Conservation (phyloP, 768 basidiomycete genomes). For the Neoboletus brunneissimus region DNA sequence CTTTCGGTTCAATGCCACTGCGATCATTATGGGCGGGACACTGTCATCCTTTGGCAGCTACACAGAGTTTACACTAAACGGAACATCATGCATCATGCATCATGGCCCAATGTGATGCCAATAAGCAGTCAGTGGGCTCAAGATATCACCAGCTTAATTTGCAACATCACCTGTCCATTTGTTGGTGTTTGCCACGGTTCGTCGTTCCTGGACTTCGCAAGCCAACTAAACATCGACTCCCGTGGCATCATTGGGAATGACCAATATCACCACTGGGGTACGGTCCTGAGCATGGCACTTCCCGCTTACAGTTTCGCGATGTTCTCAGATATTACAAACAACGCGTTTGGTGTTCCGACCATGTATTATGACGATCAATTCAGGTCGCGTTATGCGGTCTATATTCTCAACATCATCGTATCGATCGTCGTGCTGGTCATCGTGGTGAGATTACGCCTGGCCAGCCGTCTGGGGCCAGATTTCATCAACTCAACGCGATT, state of each 20-base stretch:
- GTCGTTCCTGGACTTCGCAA: conserved; percentile 8
- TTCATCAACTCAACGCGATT: conserved; percentile 9
- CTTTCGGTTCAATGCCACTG: conserved; percentile 10
- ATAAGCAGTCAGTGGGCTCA: conserved; percentile 10
- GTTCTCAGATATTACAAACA: background rate
- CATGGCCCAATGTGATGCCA: conserved; percentile 9
- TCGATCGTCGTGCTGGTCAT: conserved; percentile 8
- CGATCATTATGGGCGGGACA: conserved; percentile 5
- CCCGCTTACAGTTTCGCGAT: conserved; percentile 9
- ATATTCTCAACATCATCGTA: conserved; percentile 8
- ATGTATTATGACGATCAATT: background rate
- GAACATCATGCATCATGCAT: too few relatives aligned
- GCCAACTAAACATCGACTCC: background rate
- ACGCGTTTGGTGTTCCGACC: background rate
- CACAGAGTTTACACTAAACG: conserved; percentile 14
- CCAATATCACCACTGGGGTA: conserved; percentile 2
- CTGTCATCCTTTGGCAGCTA: conserved; percentile 6
- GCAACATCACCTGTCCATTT: background rate
- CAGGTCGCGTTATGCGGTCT: background rate
- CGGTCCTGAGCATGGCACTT: conserved; percentile 1
- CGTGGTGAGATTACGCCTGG: conserved; percentile 4
- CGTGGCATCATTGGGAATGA: accelerated
- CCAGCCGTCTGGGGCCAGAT: conserved; percentile 4
- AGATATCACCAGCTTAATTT: conserved; percentile 18
- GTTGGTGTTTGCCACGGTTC: background rate